These are phyloP conservation scores for Arthrobotrys conoides DNA, from an alignment of 2,329 filamentous ascomycete genomes.

Conservation along the genomic window DNA sequence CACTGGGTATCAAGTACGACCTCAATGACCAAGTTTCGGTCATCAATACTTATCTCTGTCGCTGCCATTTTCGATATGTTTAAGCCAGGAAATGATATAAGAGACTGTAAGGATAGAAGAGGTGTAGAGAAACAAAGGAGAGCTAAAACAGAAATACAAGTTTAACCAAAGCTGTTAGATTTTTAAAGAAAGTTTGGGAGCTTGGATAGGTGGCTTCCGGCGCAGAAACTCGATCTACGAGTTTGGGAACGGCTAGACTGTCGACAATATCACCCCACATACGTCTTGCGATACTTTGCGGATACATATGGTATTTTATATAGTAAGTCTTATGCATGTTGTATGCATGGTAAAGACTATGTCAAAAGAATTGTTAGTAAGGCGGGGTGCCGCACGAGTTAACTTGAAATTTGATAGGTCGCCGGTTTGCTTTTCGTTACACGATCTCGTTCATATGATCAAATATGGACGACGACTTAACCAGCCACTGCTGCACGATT, in stretches of 20 bases:
- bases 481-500: constrained; percentile 25
- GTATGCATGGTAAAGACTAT: constrained; percentile 2
- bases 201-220: constrained; percentile 26
- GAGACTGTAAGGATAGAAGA: neutral
- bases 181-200: constrained; percentile 33
- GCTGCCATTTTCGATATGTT: constrained; percentile 14
- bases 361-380: constrained; percentile 1
- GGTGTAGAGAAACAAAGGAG: neutral
- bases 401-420: constrained; percentile 22
- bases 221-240: constrained; percentile 41
- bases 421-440: constrained; percentile 41
- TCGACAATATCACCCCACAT: constrained; percentile 14
- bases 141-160: constrained; percentile 1
- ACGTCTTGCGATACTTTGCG: constrained; percentile 14
- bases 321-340: constrained; percentile 15
- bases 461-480: constrained; percentile 8
- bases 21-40: constrained; percentile 26
- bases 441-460: constrained; percentile 33
- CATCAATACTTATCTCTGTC: constrained; percentile 31
- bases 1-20: constrained; percentile 41
- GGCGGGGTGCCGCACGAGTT: neutral
- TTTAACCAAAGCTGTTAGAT: neutral
- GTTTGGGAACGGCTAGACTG: constrained; percentile 20
- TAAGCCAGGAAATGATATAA: neutral
- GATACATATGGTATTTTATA: constrained; percentile 22